Evolutionary conservation across 2,329 filamentous ascomycete genomes (phyloP), one percentile per base, ranked within the genome.

Genomic region (Cercospora sesami): DNA sequence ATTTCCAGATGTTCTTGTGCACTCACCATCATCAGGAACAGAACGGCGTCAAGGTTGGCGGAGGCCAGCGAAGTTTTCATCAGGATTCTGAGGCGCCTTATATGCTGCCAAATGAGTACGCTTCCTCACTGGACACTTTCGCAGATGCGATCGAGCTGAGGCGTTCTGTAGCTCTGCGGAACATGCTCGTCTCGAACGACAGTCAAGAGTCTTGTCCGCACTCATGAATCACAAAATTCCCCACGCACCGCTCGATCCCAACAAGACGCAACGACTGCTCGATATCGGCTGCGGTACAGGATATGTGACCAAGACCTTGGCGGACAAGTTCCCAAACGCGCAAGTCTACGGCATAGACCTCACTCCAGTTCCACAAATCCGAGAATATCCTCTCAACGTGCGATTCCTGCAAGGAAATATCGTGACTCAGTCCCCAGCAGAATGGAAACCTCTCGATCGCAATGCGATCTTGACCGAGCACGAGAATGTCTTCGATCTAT

Each of bases 271-370:
- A 74, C 30, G 79, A 79, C 61, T 71, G 16, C 72, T 73, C 12
- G 72, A 73, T 58, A 66, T 73, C 16, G 72, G 72, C 48, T 71
- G 69, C 51, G 82, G 81, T 10, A 71, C 69, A 4, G 72, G 72
- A 5, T 39, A 66, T 30, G 60, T 67, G 75, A 81, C 60, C 79
- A 68, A 63, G 30, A 60, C 63, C 18, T 61, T 71, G 21, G 72
- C 62, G 14, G 61, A 30, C 5, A 58, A 63, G 16, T 69, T 60
- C 48, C 67, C 63, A 28, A 69, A 76, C 7, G 73, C 77, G 6
- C 68, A 78, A 61, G 74, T 80, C 6, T 74, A 73, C 63, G 79
- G 76, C 45, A 77, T 77, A 28, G 80, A 81, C 66, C 72, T 79
- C 7, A 65, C 60, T 59, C 21, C 66, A 18, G 68, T 73, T 1